Base-by-base conservation (phyloP, 352 stramenopile species). In the Pythium coloratum region DNA sequence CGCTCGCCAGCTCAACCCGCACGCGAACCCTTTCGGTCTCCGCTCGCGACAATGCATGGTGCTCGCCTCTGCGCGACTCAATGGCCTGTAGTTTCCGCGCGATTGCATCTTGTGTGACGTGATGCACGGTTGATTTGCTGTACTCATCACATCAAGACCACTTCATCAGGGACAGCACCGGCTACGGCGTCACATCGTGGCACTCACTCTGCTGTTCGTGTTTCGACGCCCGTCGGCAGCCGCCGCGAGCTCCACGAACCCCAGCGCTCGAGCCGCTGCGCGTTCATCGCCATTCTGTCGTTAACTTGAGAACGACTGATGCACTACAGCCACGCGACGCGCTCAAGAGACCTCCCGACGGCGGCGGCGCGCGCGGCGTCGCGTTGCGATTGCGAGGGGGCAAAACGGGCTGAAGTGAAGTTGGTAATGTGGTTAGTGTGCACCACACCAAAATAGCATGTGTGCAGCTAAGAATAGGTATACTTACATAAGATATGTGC, bases 1-100 rank as follows among this genome's bases (percentile, higher is more conserved):
- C 51, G 7, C 76, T 76, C 13, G 71, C 79, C 6, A 80, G 68
- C 54, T 87, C 73, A 30, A 86, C 53, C 46, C 80, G 81, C n/a
- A 79, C 58, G 18, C 72, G 71, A 18, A 78, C 58, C 40, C 69
- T 62, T 58, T 88, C 70, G 14, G 79, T 28, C 56, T 88, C 72
- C 2, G 33, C 24, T 7, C 40, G 8, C 30, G 59, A 58, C 13
- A 30, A 16, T 2, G 18, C 34, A 6, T 16, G 4, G 33, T 47
- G 26, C 2, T 59, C 54, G 12, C 46, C 46, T 53, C 46, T 53
- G 18, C 56, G 56, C 33, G 42, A 13, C 14, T 20, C 26, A 6
- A 56, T 36, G n/a, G 44, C 30, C 5, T 16, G 30, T 14, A 69
- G 18, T 4, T 38, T 30, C 36, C 62, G 36, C 54, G 62, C 44